These are phyloP conservation scores for Candida ficus DNA, from an alignment of 805 yeast genomes.

Conservation along the genomic window DNA sequence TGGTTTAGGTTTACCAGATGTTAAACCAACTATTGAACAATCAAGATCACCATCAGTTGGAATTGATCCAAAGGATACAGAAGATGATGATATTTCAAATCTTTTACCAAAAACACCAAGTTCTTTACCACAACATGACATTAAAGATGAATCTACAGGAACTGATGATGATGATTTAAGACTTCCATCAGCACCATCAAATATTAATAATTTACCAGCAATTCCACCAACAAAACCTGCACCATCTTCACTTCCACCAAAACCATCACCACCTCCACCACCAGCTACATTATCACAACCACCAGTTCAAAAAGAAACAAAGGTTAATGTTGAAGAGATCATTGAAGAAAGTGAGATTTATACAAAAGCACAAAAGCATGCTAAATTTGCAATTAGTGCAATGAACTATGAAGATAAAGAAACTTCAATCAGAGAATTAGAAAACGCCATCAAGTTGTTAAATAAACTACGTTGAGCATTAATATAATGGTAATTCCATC, in stretches of 20 bases:
- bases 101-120: constrained; percentile 8
- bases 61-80: not conserved
- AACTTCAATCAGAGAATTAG: constrained; percentile 62
- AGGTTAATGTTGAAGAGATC: constrained; percentile 38
- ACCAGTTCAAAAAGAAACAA: constrained; percentile 4
- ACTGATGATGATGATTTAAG: constrained; percentile 3
- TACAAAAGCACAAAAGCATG: constrained; percentile 57
- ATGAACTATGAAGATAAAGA: constrained; percentile 68
- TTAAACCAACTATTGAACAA: not conserved
- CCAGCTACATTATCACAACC: not conserved
- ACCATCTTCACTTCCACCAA: constrained; percentile 6
- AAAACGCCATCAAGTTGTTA: constrained; percentile 44
- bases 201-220: not conserved
- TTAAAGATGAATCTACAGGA: constrained; percentile 1
- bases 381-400: constrained; percentile 75
- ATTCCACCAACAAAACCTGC: constrained; percentile 5
- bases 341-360: constrained; percentile 53
- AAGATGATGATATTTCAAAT: constrained; percentile 2
- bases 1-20: constrained; percentile 5
- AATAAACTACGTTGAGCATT: constrained; percentile 1
- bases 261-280: constrained; percentile 5
- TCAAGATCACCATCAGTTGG: constrained; percentile 2
- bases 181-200: constrained; percentile 8
- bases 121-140: constrained; percentile 2
- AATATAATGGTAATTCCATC: too few species aligned